phyloP scores from a whole-genome alignment of 768 basidiomycete species.

The Trametes sanguinea region DNA sequence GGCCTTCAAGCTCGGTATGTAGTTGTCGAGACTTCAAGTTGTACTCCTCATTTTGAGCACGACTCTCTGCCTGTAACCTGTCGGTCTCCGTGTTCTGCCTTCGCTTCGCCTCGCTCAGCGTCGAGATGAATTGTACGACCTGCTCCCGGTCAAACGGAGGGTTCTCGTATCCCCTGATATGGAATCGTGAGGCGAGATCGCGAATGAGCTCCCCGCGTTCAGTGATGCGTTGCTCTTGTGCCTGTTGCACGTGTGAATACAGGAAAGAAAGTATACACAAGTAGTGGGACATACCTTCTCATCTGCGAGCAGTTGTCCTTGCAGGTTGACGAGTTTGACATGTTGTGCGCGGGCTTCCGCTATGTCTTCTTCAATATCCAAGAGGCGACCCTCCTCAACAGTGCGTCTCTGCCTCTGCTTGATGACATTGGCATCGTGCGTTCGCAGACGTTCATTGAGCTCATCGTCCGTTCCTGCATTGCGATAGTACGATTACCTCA shows the following conservation, averaged over 20 bases:
- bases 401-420: slow-evolving; percentile 51
- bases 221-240: slow-evolving; percentile 66
- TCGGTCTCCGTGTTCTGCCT: slow-evolving; percentile 67
- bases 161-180: slow-evolving; percentile 73
- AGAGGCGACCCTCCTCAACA: slow-evolving; percentile 50
- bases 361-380: slow-evolving; percentile 66
- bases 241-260: slow-evolving; percentile 42
- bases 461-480: slow-evolving; percentile 71
- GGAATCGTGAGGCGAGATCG: slow-evolving; percentile 64
- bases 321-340: slow-evolving; percentile 55
- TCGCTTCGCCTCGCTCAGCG: slow-evolving; percentile 61
- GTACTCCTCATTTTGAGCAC: slow-evolving; percentile 63
- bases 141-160: slow-evolving; percentile 71
- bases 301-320: slow-evolving; percentile 73
- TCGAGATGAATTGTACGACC: slow-evolving; percentile 70
- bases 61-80: slow-evolving; percentile 62
- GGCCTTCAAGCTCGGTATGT: slow-evolving; percentile 53
- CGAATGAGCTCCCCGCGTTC: slow-evolving; percentile 77
- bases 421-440: slow-evolving; percentile 60
- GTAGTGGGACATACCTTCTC: slow-evolving; percentile 52
- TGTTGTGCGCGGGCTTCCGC: slow-evolving; percentile 50
- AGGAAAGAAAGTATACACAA: neutral
- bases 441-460: slow-evolving; percentile 54
- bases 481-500: neutral
- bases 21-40: slow-evolving; percentile 58